These are phyloP conservation scores for Geotrichum phurueaensis DNA, from an alignment of 1,139 yeast genomes.

Conservation along the genomic window DNA sequence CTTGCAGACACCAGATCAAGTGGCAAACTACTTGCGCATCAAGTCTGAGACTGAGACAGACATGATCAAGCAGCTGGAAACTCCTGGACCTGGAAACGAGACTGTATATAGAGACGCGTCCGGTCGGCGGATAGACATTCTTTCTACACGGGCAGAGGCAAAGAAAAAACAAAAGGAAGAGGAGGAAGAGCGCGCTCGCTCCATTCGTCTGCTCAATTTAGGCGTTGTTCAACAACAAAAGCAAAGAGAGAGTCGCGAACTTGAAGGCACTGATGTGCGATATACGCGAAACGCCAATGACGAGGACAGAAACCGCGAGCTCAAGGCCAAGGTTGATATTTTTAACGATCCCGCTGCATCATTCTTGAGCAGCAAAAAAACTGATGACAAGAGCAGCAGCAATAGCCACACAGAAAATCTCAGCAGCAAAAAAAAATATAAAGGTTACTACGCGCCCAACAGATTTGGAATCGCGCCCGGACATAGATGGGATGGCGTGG, in stretches of 20 bases:
- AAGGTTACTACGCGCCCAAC: slow-evolving; percentile 55
- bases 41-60: slow-evolving; percentile 17
- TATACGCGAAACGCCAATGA: slow-evolving; percentile 24
- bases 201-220: slow-evolving; percentile 37
- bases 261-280: slow-evolving; percentile 31
- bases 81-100: slow-evolving; percentile 22
- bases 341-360: slow-evolving; percentile 67
- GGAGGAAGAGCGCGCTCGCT: slow-evolving; percentile 28
- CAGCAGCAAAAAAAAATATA: slow-evolving; percentile 33
- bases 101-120: slow-evolving; percentile 57
- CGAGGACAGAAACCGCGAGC: slow-evolving; percentile 12
- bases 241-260: slow-evolving; percentile 25
- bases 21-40: slow-evolving; percentile 34
- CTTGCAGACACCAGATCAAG: slow-evolving; percentile 42
- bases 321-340: slow-evolving; percentile 30
- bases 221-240: slow-evolving; percentile 43
- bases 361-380: slow-evolving; percentile 35
- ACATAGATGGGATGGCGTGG: slow-evolving; percentile 87
- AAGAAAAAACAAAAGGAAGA: slow-evolving; percentile 30
- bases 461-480: slow-evolving; percentile 78
- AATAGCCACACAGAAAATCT: slow-evolving; percentile 24
- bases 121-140: slow-evolving; percentile 48
- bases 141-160: slow-evolving; percentile 26
- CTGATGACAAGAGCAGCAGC: neutral
- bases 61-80: slow-evolving; percentile 2